Conservation (phyloP, 2,329 filamentous ascomycete species). For the Coniochaeta hoffmannii region DNA sequence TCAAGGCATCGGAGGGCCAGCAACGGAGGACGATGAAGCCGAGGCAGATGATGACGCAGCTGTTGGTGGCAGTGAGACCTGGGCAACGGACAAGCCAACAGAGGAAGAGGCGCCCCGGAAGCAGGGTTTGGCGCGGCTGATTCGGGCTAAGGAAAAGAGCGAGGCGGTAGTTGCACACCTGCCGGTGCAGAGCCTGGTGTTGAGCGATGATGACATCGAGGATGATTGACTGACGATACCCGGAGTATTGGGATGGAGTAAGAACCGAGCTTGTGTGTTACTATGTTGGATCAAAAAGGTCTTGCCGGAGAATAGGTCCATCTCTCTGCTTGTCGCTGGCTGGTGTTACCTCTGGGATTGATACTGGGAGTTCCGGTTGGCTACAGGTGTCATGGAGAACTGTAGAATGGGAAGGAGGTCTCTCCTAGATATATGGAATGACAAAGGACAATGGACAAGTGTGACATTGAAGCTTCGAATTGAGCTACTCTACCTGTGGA, state of each 20-base stretch:
- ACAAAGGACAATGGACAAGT: too few relatives aligned
- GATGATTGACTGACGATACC: constrained; percentile 37
- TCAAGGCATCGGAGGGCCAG: constrained; percentile 42
- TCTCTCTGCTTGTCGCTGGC: constrained; percentile 1
- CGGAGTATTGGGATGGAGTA: not conserved
- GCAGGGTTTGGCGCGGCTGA: constrained; percentile 20
- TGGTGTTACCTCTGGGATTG: not conserved
- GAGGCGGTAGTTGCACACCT: constrained; percentile 26
- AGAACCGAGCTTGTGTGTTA: not conserved
- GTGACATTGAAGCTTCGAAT: too few relatives aligned
- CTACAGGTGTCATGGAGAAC: too few relatives aligned
- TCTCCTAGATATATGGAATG: too few relatives aligned
- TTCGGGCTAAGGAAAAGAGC: constrained; percentile 14
- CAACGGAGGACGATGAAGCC: constrained; percentile 35
- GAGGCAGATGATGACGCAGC: constrained; percentile 24
- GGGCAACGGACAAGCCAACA: constrained; percentile 54
- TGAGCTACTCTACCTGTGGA: too few relatives aligned
- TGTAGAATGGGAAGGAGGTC: too few relatives aligned
- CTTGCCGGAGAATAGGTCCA: not conserved
- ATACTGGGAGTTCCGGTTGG: too few relatives aligned
- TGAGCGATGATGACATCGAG: constrained; percentile 82
- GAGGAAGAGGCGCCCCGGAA: constrained; percentile 46
- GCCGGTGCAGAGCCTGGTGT: constrained; percentile 57
- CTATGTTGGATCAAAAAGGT: not conserved
- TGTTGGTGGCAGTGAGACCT: constrained; percentile 33